Evolutionary conservation across 495 filamentous ascomycete genomes (phyloP), one percentile per base, ranked within the genome.

Genomic region (Pseudotulostoma volvatum): DNA sequence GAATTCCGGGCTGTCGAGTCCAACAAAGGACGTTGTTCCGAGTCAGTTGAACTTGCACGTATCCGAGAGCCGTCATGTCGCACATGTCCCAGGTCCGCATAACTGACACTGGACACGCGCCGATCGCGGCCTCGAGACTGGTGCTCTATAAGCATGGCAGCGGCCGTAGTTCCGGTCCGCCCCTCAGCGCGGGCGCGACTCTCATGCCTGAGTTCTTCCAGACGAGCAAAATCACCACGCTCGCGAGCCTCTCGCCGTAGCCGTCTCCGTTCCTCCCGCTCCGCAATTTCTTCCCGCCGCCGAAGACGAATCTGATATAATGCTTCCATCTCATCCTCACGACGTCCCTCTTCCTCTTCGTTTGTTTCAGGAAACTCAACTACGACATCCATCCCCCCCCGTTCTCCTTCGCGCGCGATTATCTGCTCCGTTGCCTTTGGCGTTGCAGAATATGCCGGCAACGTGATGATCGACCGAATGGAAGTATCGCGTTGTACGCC

Each of bases 271-370:
- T 79, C 71, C 39, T 94, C 83, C 4, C 86, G 75, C 36, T 85
- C 85, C 4, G 73, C 73, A 21, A 74, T 65, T 53, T 93, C 81
- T 31, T 68, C 65, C 23, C 87, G 75, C 33, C 90, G 73, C 13
- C 83, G 74, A 2, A 80, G 55, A 17, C 90, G 82, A 33, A 96
- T 82, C 51, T 93, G 83, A 57, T 93, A 97, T 17, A 96, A 55
- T 5, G 81, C 69, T 33, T 87, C 81, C 90, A 96, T 96, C 49
- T 96, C 80, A 21, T 81, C 75, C 40, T 96, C 87, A n/a, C 90
- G 69, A 25, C 85, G 64, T 1, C 54, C 56, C 49, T 97, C 90
- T 48, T 90, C 74, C 34, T 87, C 78, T 16, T 79, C 73, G 2
- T 53, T 55, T 0, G 74, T 77, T 45, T 87, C 81, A 1, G 81